Evolutionary conservation across 257 asterid genomes (phyloP).

Genomic region (Scutellaria barbata): DNA sequence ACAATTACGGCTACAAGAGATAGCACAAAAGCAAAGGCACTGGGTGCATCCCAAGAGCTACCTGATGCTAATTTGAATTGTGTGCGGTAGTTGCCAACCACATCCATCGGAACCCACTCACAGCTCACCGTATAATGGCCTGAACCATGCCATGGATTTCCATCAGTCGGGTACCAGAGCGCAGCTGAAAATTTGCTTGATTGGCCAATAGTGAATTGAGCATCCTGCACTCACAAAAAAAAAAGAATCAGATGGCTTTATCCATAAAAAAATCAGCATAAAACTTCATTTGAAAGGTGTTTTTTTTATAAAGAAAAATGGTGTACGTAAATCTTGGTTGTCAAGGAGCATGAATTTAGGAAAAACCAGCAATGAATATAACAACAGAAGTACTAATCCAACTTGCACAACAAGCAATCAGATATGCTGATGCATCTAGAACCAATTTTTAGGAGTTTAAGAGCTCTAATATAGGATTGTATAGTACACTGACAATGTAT

Average conservation of each 20-base stretch:
- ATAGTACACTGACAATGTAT: no score
- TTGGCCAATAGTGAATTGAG: slow-evolving; percentile 71
- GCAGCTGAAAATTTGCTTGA: slow-evolving; percentile 78
- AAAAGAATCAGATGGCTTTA: neutral
- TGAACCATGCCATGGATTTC: slow-evolving; percentile 80
- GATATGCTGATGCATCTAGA: no score
- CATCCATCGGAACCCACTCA: slow-evolving; percentile 72
- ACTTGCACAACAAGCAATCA: no score
- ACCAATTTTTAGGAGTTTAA: no score
- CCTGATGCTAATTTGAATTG: slow-evolving; percentile 43
- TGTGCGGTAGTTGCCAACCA: slow-evolving; percentile 42
- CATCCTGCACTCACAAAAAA: slow-evolving; percentile 54
- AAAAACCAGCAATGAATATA: no score
- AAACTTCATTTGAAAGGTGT: no score
- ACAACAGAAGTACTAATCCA: no score
- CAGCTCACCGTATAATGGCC: slow-evolving; percentile 74
- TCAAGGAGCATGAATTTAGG: no score
- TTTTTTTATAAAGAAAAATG: no score
- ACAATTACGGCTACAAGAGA: slow-evolving; percentile 67
- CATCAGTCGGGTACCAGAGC: slow-evolving; percentile 72
- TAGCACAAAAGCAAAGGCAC: slow-evolving; percentile 70
- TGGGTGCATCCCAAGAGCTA: slow-evolving; percentile 80
- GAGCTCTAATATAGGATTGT: no score
- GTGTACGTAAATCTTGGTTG: no score
- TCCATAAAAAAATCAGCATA: no score